A percentile compares a stretch with the other conserved stretches of the same genome.
These are phyloP conservation scores for Ramalina peruviana DNA, from an alignment of 495 filamentous ascomycete genomes.

Conservation along the genomic window DNA sequence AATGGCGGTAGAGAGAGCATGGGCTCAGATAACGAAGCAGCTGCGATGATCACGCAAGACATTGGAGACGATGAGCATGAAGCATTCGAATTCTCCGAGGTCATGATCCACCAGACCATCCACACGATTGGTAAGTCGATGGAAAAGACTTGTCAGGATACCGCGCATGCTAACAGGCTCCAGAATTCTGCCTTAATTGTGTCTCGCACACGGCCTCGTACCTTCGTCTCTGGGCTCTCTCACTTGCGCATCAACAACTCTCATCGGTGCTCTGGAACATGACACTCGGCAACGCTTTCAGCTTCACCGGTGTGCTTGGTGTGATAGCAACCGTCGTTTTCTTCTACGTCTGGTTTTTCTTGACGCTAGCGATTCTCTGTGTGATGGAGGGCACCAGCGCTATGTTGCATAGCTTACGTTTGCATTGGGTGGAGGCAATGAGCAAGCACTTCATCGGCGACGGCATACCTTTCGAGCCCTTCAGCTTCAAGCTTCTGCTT, in stretches of 20 bases:
- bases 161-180: conserved; percentile 1
- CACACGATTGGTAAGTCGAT: conserved; percentile 75
- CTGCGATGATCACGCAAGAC: conserved; percentile 83
- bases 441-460: conserved; percentile 98
- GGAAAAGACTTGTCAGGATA: no score
- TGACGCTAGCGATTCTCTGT: conserved; percentile 61
- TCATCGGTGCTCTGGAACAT: conserved; percentile 93
- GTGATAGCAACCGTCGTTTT: conserved; percentile 64
- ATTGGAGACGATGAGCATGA: conserved; percentile 60
- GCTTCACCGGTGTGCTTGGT: conserved; percentile 45
- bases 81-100: conserved; percentile 90
- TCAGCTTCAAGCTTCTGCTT: conserved; percentile 75
- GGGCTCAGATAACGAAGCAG: conserved; percentile 71
- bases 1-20: conserved; percentile 56
- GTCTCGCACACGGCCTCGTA: conserved; percentile 98
- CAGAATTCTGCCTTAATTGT: conserved; percentile 97
- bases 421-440: conserved; percentile 99
- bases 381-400: conserved; percentile 80
- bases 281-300: conserved; percentile 71
- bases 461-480: conserved; percentile 80
- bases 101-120: conserved; percentile 98
- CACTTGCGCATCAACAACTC: conserved; percentile 93
- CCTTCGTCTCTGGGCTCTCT: conserved; percentile 94
- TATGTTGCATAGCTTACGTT: conserved; percentile 85
- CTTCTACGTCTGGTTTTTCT: conserved; percentile 78